phyloP scores from a whole-genome alignment of 192 early-diverging fungal species.

The Coemansia sp. region DNA sequence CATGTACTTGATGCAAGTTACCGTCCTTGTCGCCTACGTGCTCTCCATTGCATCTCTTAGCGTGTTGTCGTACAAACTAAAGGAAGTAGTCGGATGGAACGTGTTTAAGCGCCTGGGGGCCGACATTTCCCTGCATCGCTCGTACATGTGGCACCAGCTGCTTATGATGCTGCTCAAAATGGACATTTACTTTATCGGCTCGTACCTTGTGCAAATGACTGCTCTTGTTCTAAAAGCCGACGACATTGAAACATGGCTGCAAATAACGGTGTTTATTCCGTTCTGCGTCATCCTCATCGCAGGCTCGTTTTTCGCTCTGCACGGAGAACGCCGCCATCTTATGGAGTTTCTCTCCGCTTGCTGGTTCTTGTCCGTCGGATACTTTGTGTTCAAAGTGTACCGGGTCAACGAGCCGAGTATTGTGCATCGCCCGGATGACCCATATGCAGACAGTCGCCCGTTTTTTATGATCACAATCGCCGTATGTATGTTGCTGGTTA shows the following conservation, averaged over 20 bases:
- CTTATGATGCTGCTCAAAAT: constrained; percentile 49
- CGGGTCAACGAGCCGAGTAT: constrained; percentile 34
- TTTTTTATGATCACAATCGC: constrained; percentile 52
- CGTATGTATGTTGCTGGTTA: constrained; percentile 36
- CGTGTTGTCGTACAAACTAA: constrained; percentile 52
- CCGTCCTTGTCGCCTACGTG: constrained; percentile 29
- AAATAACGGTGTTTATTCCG: constrained; percentile 46
- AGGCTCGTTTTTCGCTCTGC: constrained; percentile 31
- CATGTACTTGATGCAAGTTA: constrained; percentile 40
- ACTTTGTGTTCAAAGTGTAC: constrained; percentile 54
- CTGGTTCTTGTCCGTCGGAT: constrained; percentile 34
- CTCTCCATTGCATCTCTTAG: constrained; percentile 30
- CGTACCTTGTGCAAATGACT: constrained; percentile 55
- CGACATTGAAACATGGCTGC: constrained; percentile 44
- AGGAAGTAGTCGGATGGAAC: constrained; percentile 51
- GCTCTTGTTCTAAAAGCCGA: constrained; percentile 57
- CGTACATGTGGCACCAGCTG: constrained; percentile 42
- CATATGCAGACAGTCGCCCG: constrained; percentile 39
- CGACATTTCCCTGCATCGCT: constrained; percentile 51
- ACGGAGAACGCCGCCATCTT: constrained; percentile 31
- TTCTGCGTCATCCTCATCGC: constrained; percentile 31
- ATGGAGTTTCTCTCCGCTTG: constrained; percentile 23
- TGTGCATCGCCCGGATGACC: constrained; percentile 36
- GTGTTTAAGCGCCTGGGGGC: constrained; percentile 54
- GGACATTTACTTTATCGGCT: constrained; percentile 51